phyloP scores from a whole-genome alignment of 768 basidiomycete species.

The Macrolepiota dolichaula region DNA sequence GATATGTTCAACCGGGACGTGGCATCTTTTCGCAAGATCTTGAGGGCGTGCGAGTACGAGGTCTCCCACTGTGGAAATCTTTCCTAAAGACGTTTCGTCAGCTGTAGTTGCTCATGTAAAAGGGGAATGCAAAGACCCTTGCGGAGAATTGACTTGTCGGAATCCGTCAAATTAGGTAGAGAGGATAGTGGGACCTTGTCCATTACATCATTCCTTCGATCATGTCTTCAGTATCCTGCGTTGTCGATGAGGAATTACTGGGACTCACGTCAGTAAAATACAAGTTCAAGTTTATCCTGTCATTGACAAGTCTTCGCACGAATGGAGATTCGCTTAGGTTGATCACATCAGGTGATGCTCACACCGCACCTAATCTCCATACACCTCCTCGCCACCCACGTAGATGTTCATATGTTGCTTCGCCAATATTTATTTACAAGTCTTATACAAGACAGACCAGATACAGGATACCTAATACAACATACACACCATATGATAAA shows the following conservation, averaged over 20 bases:
- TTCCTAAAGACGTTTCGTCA: slow-evolving; percentile 33
- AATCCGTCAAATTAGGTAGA: slow-evolving; percentile 10
- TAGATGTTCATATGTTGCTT: too few relatives aligned
- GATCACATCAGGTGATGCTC: not conserved
- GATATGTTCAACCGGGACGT: slow-evolving; percentile 45
- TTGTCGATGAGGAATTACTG: not conserved
- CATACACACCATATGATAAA: not conserved
- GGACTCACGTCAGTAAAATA: not conserved
- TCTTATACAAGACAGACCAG: too few relatives aligned
- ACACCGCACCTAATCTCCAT: not conserved
- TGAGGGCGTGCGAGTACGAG: slow-evolving; percentile 44
- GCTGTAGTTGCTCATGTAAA: not conserved
- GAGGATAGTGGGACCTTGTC: slow-evolving; percentile 8
- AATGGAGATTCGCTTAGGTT: not conserved
- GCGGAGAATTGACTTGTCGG: slow-evolving; percentile 22
- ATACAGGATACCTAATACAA: too few relatives aligned
- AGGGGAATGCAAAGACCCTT: slow-evolving; percentile 23
- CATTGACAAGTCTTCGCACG: not conserved
- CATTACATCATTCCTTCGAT: slow-evolving; percentile 8
- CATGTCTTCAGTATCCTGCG: not conserved
- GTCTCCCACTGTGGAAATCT: slow-evolving; percentile 44
- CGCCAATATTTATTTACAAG: too few relatives aligned
- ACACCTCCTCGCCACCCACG: too few relatives aligned
- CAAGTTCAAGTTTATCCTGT: not conserved
- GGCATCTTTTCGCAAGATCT: slow-evolving; percentile 58